Evolutionary conservation across 306 rosid species (phyloP), one percentile per base, ranked within the genome.

Genomic region (Cucurbita argyrosperma): DNA sequence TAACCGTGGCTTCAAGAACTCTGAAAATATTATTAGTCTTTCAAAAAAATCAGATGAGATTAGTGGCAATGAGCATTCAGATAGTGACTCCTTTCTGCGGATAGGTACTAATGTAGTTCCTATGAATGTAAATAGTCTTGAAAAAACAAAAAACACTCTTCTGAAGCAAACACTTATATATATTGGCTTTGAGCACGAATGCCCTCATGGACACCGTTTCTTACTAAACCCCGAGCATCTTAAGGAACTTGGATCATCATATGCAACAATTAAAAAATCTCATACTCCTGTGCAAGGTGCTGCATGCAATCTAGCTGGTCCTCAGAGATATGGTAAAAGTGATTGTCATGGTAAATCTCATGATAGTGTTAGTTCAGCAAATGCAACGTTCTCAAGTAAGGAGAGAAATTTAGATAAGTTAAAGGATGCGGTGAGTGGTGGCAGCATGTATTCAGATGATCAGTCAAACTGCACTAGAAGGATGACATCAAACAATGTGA

Each of bases 121-220:
- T 67, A 87, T 86, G 76, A 76, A 74, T 84, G 69, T 83, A 76
- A 87, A 83, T 85, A 83, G 82, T 18, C 61, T 76, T 79, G 90
- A 87, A 79, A 83, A 64, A 85, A 72, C 61, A 74, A 81, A 45
- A 53, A 83, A 82, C 74, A 71, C 84, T 76, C 80, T 79, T 68
- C 65, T 77, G 68, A 84, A 81, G 79, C 87, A 86, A 74, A 87
- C 63, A 54, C 62, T 77, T 38, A 84, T 79, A 35, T 84, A 90
- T 87, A 87, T 90, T 80, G 98, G 98, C 58, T 90, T 90, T 73
- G 98, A 93, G 88, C 94, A 90, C 78, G 98, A 93, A 75, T 93
- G 98, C 80, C 90, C 97, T 65, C 86, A 70, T 86, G 98, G 98
- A 70, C 98, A 93, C 65, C 96, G 98, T 79, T 90, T 93, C 82